Evolutionary conservation across 2,329 filamentous ascomycete species (phyloP), one percentile per base, ranked within the genome.

Genomic region (Stemphylium lycopersici): DNA sequence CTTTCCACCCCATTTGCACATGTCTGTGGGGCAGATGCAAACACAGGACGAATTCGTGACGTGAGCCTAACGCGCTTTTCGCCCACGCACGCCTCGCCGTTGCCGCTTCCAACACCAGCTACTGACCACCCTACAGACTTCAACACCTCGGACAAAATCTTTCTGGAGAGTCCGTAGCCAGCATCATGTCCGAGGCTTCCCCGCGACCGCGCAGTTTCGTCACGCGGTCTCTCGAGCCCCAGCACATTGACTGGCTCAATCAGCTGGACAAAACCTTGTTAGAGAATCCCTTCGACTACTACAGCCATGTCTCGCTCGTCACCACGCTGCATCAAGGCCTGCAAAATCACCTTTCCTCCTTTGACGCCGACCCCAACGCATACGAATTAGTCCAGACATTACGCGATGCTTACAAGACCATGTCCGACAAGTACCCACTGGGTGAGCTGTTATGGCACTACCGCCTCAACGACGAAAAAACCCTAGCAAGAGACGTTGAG

Each of bases 391-490:
- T 82, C 1, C 65, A 71, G 10, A 77, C 80, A 26, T 67, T 83
- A 26, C 78, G 77, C 31, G 77, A 80, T 59, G 79, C 80, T 3
- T 80, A 85, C 53, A 81, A 84, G 62, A 80, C 81, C 48, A 85
- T 88, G 81, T 82, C 85, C 61, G 81, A 82, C 47, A 80, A 85
- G 16, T 88, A 87, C 63, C 87, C 89, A 40, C 81, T 91, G 62
- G 89, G 89, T 66, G 90, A 95, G 78, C 86, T 89, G 54, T 84
- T 83, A 71, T 95, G 90, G 90, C 76, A 89, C 63, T 88, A 89
- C 65, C 90, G 89, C 75, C 83, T 93, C 61, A 85, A 90, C 58
- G 90, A 93, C 73, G 84, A 89, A 63, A 84, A 82, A 79, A 82
- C 75, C 77, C 80, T 77, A 79, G 88, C 69, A 71, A 79, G 69